Percentiles rank a stretch among this genome's conserved stretches.
phyloP scores from a whole-genome alignment of 345 rosid genomes.

The Theobroma cacao region DNA sequence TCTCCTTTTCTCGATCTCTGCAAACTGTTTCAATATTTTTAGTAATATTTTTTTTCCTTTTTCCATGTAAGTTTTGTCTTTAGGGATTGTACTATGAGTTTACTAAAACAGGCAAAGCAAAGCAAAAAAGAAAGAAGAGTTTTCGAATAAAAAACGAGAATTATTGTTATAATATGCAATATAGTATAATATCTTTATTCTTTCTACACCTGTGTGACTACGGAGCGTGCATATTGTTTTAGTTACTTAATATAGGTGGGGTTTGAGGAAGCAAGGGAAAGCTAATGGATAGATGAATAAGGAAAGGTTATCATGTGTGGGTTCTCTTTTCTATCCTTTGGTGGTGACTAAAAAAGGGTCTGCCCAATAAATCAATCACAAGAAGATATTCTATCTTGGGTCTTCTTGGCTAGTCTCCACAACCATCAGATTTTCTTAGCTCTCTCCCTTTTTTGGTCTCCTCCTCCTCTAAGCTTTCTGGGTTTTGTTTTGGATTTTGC shows the following conservation, averaged over 20 bases:
- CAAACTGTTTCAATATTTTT: not conserved
- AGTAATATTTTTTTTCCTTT: not conserved
- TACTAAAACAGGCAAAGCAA: constrained; percentile 20
- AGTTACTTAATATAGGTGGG: constrained; percentile 1
- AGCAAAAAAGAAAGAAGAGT: no score
- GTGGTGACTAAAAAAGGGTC: not conserved
- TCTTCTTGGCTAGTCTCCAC: constrained; percentile 7
- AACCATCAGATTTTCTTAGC: not conserved
- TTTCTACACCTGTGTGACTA: not conserved
- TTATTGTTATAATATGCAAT: not conserved
- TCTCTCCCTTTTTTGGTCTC: not conserved
- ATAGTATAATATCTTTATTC: not conserved
- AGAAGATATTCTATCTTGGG: not conserved
- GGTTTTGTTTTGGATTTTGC: not conserved
- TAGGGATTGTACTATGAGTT: not conserved
- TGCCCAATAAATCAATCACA: constrained; percentile 1
- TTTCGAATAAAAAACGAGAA: not conserved
- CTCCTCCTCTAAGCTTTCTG: not conserved
- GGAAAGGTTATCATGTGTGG: not conserved
- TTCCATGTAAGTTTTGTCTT: not conserved
- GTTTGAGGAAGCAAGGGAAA: constrained; percentile 6
- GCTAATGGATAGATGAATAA: constrained; percentile 5
- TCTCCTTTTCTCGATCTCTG: not conserved
- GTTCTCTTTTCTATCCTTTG: not conserved
- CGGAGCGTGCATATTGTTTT: not conserved